Evolutionary conservation across 2,329 filamentous ascomycete genomes (phyloP).

Genomic region (Aspergillus sp.): DNA sequence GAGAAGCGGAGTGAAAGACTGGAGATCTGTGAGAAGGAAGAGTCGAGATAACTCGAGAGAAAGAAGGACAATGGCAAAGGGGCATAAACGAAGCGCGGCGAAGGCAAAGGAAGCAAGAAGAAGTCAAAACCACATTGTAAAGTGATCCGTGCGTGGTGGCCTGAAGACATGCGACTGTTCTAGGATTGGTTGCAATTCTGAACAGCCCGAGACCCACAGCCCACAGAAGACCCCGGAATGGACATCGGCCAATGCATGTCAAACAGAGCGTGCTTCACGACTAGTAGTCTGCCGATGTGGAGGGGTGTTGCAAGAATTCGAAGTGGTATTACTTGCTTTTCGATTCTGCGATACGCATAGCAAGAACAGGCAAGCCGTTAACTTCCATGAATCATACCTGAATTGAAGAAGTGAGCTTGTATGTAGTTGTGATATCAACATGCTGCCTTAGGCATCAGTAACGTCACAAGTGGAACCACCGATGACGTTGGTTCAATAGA

Average conservation of each 20-base stretch:
- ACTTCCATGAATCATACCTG: background rate
- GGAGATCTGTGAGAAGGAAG: background rate
- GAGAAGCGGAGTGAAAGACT: background rate
- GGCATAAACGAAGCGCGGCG: background rate
- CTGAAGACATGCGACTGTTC: slow-evolving; percentile 4
- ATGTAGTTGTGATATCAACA: slow-evolving; percentile 1
- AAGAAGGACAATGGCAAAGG: background rate
- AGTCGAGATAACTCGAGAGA: background rate
- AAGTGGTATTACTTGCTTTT: background rate
- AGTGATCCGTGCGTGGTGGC: background rate
- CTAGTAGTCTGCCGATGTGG: background rate
- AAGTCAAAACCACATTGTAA: slow-evolving; percentile 4
- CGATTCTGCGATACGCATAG: background rate
- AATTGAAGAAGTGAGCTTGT: background rate
- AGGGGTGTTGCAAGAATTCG: background rate
- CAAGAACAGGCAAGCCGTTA: background rate
- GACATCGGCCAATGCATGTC: slow-evolving; percentile 1
- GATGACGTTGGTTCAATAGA: slow-evolving; percentile 1
- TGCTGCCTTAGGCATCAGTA: slow-evolving; percentile 2
- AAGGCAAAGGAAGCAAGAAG: slow-evolving; percentile 12
- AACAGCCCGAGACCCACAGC: slow-evolving; percentile 3
- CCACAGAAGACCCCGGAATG: slow-evolving; percentile 19
- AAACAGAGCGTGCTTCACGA: background rate
- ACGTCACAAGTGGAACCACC: slow-evolving; percentile 13
- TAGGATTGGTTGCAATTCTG: slow-evolving; percentile 5